Evolutionary conservation across 768 basidiomycete genomes (phyloP), one percentile per base, ranked within the genome.

Genomic region (Russula brevipes): DNA sequence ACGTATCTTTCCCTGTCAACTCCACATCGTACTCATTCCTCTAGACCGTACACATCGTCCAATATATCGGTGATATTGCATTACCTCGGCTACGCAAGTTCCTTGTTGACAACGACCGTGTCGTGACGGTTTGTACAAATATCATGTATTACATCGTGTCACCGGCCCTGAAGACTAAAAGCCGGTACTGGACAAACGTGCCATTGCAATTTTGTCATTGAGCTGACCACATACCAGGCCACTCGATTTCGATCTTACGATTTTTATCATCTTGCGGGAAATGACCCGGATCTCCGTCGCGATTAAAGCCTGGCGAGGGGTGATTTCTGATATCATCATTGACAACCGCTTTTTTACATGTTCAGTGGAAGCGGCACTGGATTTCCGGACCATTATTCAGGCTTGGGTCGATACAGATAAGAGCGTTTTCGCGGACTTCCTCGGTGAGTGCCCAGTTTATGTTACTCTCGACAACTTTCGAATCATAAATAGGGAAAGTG

Each of bases 271-370:
- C 9, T 75, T 98, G 19, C 73, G 79, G 39, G 92, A 92, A 71
- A 87, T 98, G 83, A 81, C 89, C 4, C 84, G 80, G 62, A 81
- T 94, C 56, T 87, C 90, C 8, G 79, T 83, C 5, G 84, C 91
- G 3, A 73, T 88, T 63, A 97, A 93, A 71, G 82, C 89, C 7
- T 99, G 97, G 97, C 81, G 87, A 56, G 76, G 82, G 0, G 85
- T 86, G 10, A 85, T 98, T 12, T 73, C 79, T 1, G 97, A 99
- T 46, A 81, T 90, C 1, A 79, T 98, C 63, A 87, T 85, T 69
- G 97, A 99, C 72, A 85, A 82, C 67, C 82, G 92, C 51, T 82
- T 98, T 67, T 99, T 99, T 79, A 90, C 87, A 70, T 87, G 84
- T 54, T 79, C 78, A 57, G 77, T 85, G 7, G 75, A 77, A 7